Conservation (phyloP, 495 filamentous ascomycete genomes). For the Choiromyces venosus region DNA sequence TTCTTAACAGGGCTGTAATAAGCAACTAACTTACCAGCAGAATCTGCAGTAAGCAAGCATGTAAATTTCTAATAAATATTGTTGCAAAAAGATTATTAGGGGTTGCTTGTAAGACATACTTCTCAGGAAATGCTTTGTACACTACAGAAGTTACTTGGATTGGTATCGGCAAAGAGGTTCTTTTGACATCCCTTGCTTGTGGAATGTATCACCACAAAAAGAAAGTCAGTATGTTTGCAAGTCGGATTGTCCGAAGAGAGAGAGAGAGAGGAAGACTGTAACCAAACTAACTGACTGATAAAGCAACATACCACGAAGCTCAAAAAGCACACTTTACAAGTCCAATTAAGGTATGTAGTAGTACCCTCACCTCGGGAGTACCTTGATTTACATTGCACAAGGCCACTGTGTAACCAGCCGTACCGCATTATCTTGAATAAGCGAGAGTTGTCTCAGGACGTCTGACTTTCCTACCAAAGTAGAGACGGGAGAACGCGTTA, state of each 20-base stretch:
- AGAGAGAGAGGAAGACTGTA: too few species aligned
- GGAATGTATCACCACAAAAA: neutral
- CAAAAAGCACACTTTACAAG: neutral
- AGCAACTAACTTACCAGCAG: neutral
- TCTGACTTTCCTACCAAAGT: too few species aligned
- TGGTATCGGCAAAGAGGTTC: neutral
- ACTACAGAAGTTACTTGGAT: neutral
- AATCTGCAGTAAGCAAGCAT: neutral
- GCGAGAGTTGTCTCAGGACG: too few species aligned
- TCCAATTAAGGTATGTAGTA: neutral
- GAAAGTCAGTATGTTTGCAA: neutral
- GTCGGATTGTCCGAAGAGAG: neutral
- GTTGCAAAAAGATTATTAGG: neutral
- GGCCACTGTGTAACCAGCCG: neutral
- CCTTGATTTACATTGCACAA: neutral
- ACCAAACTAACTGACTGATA: neutral
- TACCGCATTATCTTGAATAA: too few species aligned
- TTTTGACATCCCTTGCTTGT: neutral
- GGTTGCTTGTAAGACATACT: neutral
- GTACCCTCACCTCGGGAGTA: too few species aligned
- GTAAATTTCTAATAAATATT: neutral
- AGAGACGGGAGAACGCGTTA: too few species aligned
- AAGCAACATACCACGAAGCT: neutral
- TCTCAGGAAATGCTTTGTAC: neutral
- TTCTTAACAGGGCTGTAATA: neutral